Percentiles rank a stretch among this genome's conserved stretches.
Evolutionary conservation across 345 rosid species (phyloP).

Genomic region (Pistacia vera): DNA sequence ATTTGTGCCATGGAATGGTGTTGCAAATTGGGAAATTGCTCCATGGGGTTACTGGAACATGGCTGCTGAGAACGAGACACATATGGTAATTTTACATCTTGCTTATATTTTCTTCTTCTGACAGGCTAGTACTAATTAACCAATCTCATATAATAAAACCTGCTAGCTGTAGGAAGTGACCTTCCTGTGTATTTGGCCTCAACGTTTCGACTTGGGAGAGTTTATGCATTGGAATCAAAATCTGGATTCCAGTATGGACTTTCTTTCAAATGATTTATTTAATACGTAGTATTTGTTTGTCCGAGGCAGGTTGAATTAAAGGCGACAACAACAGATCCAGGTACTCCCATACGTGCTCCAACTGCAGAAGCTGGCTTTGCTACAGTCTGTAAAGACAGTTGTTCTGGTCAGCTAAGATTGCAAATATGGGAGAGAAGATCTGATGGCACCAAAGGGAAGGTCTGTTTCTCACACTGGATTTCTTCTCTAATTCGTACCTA

Average conservation of each 20-base stretch:
- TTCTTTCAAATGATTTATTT: constrained; percentile 6
- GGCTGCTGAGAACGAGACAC: constrained; percentile 70
- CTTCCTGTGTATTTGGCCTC: background rate
- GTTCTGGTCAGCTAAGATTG: constrained; percentile 72
- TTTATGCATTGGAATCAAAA: no score
- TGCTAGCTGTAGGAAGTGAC: background rate
- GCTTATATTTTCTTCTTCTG: background rate
- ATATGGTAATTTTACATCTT: constrained; percentile 47
- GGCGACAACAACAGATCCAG: constrained; percentile 69
- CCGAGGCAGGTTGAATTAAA: constrained; percentile 70
- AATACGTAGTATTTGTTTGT: background rate
- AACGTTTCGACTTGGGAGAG: background rate
- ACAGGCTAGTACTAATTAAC: background rate
- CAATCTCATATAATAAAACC: background rate
- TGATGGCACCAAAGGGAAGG: constrained; percentile 91
- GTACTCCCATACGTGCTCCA: constrained; percentile 92
- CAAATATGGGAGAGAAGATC: constrained; percentile 75
- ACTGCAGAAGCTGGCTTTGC: constrained; percentile 78
- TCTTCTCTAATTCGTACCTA: background rate
- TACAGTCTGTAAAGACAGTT: constrained; percentile 88
- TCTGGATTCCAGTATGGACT: no score
- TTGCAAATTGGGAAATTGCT: constrained; percentile 72
- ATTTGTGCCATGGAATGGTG: constrained; percentile 94
- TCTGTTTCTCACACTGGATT: constrained; percentile 14
- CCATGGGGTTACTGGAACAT: constrained; percentile 89